phyloP scores from a whole-genome alignment of 176 grass and related monocot genomes.

The Zoysia pacifica region DNA sequence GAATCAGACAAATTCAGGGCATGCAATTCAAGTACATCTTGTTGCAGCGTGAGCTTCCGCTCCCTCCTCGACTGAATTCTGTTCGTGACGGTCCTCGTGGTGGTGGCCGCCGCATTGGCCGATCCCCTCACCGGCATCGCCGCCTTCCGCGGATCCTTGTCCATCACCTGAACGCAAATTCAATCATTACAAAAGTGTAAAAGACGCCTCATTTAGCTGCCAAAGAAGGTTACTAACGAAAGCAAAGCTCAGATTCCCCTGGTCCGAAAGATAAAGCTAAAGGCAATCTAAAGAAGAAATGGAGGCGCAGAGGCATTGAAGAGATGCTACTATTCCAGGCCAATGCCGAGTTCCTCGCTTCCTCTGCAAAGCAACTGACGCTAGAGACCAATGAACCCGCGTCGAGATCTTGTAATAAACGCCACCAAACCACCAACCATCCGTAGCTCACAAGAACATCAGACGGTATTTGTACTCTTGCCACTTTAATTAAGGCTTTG shows the following conservation, averaged over 20 bases:
- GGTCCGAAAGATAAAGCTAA: conserved; percentile 46
- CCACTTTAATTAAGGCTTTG: conserved; percentile 17
- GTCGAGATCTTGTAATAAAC: conserved; percentile 54
- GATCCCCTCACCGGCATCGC: conserved; percentile 43
- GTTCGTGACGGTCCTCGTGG: conserved; percentile 33
- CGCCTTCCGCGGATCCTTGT: conserved; percentile 70
- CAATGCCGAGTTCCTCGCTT: conserved; percentile 43
- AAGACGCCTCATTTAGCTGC: conserved; percentile 30
- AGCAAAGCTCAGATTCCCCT: conserved; percentile 49
- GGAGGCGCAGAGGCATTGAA: conserved; percentile 32
- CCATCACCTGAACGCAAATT: conserved; percentile 56
- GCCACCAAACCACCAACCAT: conserved; percentile 34
- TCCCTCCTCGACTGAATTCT: conserved; percentile 75
- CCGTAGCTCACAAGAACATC: conserved; percentile 33
- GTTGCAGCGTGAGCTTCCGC: conserved; percentile 83
- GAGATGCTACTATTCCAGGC: conserved; percentile 41
- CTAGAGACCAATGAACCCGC: conserved; percentile 48
- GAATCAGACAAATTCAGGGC: background rate
- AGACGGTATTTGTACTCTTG: conserved; percentile 30
- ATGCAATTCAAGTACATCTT: conserved; percentile 68
- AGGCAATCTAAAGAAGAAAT: conserved; percentile 38
- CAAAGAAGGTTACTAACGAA: conserved; percentile 49
- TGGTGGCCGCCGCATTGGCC: background rate
- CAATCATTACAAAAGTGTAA: conserved; percentile 39
- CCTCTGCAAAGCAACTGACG: conserved; percentile 43